Conservation (phyloP, 768 basidiomycete genomes). For the Lactifluus piperatus region DNA sequence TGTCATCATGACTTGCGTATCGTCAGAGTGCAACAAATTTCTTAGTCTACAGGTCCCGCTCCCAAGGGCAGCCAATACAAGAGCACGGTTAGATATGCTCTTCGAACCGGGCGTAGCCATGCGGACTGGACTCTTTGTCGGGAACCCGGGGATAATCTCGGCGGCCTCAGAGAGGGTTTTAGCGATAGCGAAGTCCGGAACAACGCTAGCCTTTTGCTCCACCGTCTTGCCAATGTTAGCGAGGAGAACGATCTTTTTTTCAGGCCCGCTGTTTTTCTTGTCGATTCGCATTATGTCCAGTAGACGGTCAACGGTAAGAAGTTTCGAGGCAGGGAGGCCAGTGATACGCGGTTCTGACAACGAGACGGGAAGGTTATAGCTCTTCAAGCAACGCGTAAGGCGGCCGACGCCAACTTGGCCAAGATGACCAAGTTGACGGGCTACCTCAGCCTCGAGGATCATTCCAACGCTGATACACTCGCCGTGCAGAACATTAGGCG, state of each 20-base stretch:
- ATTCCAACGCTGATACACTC: constrained; percentile 95
- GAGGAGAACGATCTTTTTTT: constrained; percentile 92
- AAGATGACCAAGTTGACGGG: constrained; percentile 79
- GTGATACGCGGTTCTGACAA: constrained; percentile 72
- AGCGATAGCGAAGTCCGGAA: constrained; percentile 71
- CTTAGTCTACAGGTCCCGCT: constrained; percentile 79
- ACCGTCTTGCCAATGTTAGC: constrained; percentile 85
- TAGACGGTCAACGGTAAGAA: constrained; percentile 69
- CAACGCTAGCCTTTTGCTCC: constrained; percentile 84
- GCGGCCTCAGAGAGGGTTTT: constrained; percentile 78
- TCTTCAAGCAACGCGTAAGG: constrained; percentile 77
- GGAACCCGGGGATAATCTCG: constrained; percentile 60
- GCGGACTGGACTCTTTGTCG: constrained; percentile 38
- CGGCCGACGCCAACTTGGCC: constrained; percentile 90
- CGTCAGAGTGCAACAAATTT: constrained; percentile 93
- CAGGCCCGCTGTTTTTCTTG: constrained; percentile 92
- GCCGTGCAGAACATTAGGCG: constrained; percentile 89
- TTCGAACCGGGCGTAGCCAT: constrained; percentile 96
- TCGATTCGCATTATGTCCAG: constrained; percentile 86
- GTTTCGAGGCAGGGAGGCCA: constrained; percentile 57
- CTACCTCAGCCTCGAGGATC: constrained; percentile 93
- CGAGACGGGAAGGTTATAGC: constrained; percentile 84
- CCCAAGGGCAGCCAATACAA: constrained; percentile 88
- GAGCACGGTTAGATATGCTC: constrained; percentile 89
- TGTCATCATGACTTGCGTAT: constrained; percentile 99